A percentile compares a stretch with the other conserved stretches of the same genome.
Evolutionary conservation across 352 stramenopile species (phyloP).

Genomic region (Pythium scleroteichum): DNA sequence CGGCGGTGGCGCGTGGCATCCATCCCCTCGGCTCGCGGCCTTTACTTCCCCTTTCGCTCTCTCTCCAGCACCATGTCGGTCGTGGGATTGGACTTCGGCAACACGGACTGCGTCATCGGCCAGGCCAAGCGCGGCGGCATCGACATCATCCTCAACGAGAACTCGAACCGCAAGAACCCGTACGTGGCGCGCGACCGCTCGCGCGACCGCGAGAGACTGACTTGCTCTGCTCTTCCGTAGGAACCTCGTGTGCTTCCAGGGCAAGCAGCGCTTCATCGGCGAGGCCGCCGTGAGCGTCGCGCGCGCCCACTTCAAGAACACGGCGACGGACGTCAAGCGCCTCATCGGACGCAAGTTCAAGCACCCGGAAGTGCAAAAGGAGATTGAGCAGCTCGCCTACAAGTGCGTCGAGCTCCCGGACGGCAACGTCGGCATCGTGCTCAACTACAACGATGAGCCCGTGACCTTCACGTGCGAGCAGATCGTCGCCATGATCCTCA

Average conservation of each 20-base stretch:
- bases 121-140: conserved; percentile 96
- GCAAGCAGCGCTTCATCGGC: conserved; percentile 94
- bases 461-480: conserved; percentile 95
- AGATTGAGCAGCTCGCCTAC: conserved; percentile 94
- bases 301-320: conserved; percentile 99
- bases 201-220: neutral
- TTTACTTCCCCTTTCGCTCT: conserved; percentile 14
- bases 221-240: conserved; percentile 26
- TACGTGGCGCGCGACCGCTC: conserved; percentile 32
- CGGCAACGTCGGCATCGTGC: conserved; percentile 89
- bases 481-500: conserved; percentile 97
- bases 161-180: conserved; percentile 98
- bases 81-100: conserved; percentile 97
- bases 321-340: conserved; percentile 96
- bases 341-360: conserved; percentile 97
- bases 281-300: conserved; percentile 90
- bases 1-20: conserved; percentile 14
- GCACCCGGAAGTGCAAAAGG: conserved; percentile 94
- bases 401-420: conserved; percentile 87
- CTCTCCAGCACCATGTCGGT: conserved; percentile 89
- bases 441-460: conserved; percentile 91
- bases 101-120: conserved; percentile 95
- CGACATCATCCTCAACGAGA: conserved; percentile 99
- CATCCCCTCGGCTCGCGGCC: conserved; percentile 1
- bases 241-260: conserved; percentile 86